Percentiles rank a stretch among this genome's conserved stretches.
Conservation (phyloP, 257 asterid species). For the Phtheirospermum japonicum region DNA sequence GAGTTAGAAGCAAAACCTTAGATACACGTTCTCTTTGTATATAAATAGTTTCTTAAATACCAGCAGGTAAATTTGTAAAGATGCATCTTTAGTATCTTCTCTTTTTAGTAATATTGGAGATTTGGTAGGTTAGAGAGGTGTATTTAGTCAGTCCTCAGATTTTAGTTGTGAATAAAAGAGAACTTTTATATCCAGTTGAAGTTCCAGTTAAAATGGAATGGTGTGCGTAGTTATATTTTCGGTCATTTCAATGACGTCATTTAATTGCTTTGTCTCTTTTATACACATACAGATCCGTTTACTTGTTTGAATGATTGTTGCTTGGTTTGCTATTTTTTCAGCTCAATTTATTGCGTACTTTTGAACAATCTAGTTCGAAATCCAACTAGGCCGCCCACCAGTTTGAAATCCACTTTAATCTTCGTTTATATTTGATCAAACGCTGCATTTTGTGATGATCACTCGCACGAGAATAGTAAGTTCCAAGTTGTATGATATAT, state of each 20-base stretch:
- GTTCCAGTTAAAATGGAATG: constrained; percentile 9
- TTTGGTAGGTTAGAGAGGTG: constrained; percentile 13
- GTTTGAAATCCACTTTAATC: too few relatives aligned
- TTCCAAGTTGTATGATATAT: too few relatives aligned
- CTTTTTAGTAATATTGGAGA: constrained; percentile 19
- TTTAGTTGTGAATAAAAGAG: constrained; percentile 33
- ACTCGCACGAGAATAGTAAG: background rate
- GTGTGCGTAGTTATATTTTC: background rate
- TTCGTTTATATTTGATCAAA: too few relatives aligned
- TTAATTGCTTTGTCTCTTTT: too few relatives aligned
- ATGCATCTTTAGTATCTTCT: constrained; percentile 28
- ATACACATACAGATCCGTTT: too few relatives aligned
- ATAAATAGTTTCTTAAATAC: constrained; percentile 23
- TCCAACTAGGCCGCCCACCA: too few relatives aligned
- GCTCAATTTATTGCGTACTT: too few relatives aligned
- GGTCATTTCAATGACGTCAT: too few relatives aligned
- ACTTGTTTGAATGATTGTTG: too few relatives aligned
- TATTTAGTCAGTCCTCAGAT: background rate
- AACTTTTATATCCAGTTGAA: constrained; percentile 15
- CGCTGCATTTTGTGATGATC: background rate
- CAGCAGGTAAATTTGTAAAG: constrained; percentile 41
- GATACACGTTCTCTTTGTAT: constrained; percentile 25
- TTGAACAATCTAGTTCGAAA: too few relatives aligned
- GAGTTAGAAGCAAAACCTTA: background rate
- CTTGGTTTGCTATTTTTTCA: too few relatives aligned